Evolutionary conservation across 768 basidiomycete genomes (phyloP).

Genomic region (Naganishia randhawae): DNA sequence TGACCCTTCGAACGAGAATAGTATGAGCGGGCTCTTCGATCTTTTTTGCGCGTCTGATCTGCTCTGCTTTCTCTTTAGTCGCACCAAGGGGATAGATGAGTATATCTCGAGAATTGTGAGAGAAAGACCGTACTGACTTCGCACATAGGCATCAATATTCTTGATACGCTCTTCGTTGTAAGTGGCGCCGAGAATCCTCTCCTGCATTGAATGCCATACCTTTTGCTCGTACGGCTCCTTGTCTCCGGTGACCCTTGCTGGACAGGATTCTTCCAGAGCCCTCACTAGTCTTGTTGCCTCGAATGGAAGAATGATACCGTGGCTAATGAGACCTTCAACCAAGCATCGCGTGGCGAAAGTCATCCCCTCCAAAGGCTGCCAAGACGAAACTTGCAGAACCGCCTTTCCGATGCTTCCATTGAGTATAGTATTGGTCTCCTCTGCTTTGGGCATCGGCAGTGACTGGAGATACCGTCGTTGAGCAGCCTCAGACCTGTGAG

Average conservation of each 20-base stretch:
- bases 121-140: conserved; percentile 36
- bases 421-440: not conserved
- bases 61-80: not conserved
- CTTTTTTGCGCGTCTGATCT: not conserved
- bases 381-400: not conserved
- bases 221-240: not conserved
- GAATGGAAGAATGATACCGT: conserved; percentile 38
- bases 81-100: not conserved
- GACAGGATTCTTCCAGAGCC: conserved; percentile 25
- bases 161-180: conserved; percentile 44
- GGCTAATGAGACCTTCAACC: conserved; percentile 46
- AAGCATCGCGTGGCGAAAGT: conserved; percentile 38
- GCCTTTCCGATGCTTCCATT: not conserved
- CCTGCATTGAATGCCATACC: conserved; percentile 30
- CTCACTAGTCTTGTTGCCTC: conserved; percentile 29
- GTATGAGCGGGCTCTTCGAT: not conserved
- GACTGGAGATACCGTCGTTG: conserved; percentile 11
- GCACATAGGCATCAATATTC: conserved; percentile 35
- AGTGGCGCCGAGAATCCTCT: conserved; percentile 40
- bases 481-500: conserved; percentile 1
- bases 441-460: not conserved
- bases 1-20: not conserved
- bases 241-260: not conserved
- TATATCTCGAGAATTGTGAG: not conserved
- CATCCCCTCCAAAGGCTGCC: not conserved